Conservation (phyloP, 768 basidiomycete species). For the Tulasnella sp. region DNA sequence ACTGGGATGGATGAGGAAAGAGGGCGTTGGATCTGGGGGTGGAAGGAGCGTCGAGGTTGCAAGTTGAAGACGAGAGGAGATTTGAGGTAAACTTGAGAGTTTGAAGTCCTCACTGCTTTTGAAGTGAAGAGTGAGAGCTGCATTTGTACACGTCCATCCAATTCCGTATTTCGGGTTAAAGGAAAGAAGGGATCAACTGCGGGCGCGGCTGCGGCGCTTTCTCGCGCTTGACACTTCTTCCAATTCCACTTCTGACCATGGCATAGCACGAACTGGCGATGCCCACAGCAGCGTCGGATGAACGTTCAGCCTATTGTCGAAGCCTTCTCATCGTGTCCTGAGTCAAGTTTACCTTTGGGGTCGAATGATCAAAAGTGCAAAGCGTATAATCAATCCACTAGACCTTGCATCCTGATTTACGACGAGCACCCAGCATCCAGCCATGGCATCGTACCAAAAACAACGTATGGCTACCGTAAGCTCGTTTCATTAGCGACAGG, state of each 20-base stretch:
- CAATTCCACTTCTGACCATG: background rate
- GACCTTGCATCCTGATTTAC: background rate
- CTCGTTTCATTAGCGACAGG: background rate
- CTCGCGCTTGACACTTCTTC: background rate
- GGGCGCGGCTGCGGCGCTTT: background rate
- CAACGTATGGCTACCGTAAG: background rate
- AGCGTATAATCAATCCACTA: background rate
- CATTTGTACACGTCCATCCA: slow-evolving; percentile 5
- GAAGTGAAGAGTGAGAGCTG: background rate
- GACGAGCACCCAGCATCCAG: background rate
- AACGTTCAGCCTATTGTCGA: background rate
- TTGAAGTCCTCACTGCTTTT: background rate
- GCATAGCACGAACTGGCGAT: background rate
- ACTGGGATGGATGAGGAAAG: background rate
- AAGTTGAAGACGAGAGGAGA: background rate
- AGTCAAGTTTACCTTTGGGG: background rate
- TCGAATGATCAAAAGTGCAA: background rate
- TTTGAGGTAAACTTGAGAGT: background rate
- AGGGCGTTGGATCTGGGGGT: background rate
- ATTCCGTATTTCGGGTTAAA: background rate
- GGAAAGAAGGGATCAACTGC: background rate
- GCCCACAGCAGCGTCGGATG: background rate
- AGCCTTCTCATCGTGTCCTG: background rate
- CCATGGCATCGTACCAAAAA: background rate
- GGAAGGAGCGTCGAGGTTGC: background rate